Evolutionary conservation across 1,284 basidiomycete species (phyloP).

Genomic region (Irpex sp.): DNA sequence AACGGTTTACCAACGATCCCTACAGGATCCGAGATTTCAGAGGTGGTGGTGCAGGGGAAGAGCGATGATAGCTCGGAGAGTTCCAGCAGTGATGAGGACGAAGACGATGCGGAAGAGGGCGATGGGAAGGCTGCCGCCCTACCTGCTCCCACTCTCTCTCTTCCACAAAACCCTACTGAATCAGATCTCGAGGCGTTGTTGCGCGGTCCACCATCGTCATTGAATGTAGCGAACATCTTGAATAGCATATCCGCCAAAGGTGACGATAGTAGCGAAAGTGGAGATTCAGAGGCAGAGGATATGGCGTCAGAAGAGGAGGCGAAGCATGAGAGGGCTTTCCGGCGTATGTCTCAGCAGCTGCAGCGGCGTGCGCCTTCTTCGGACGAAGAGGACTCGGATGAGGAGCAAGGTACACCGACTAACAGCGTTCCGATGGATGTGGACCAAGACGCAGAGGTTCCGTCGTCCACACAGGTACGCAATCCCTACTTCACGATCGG

Average conservation of each 20-base stretch:
- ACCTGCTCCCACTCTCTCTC: neutral
- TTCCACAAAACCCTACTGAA: conserved; percentile 8
- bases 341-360: conserved; percentile 20
- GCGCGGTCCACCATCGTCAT: conserved; percentile 17
- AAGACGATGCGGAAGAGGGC: conserved; percentile 11
- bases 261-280: conserved; percentile 15
- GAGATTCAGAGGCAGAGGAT: conserved; percentile 15
- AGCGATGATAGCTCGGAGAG: conserved; percentile 27
- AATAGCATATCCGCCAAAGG: neutral
- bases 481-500: neutral
- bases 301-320: conserved; percentile 19
- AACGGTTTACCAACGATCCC: conserved; percentile 13
- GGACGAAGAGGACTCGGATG: conserved; percentile 17
- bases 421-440: neutral
- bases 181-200: conserved; percentile 21
- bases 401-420: conserved; percentile 3
- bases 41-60: conserved; percentile 22
- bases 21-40: conserved; percentile 24
- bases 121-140: neutral
- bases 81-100: conserved; percentile 15
- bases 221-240: neutral
- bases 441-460: neutral
- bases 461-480: neutral
- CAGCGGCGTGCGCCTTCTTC: conserved; percentile 18
- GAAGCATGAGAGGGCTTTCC: conserved; percentile 18